These are phyloP conservation scores for Daldinia concentrica DNA, from an alignment of 495 filamentous ascomycete genomes.

Conservation along the genomic window DNA sequence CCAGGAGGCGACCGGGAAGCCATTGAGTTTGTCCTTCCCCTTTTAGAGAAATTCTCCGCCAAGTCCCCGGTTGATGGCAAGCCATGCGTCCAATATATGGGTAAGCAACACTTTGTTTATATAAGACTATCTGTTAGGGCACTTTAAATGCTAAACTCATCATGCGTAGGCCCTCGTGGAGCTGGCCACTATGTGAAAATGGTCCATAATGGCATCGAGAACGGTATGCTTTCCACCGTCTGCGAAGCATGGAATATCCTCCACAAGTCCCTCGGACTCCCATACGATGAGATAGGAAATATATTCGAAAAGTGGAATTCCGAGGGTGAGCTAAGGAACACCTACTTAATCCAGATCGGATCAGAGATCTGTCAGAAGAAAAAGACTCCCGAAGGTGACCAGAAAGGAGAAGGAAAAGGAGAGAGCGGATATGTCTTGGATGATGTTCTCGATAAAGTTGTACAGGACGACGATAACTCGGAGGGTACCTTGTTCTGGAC, in stretches of 20 bases:
- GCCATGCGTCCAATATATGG: conserved; percentile 64
- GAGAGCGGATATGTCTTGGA: conserved; percentile 65
- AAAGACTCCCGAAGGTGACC: conserved; percentile 29
- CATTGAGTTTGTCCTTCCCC: conserved; percentile 68
- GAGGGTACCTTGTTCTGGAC: conserved; percentile 77
- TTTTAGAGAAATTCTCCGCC: conserved; percentile 59
- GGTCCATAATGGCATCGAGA: conserved; percentile 81
- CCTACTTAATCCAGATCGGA: conserved; percentile 71
- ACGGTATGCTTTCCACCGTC: conserved; percentile 64
- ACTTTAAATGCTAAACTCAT: background rate
- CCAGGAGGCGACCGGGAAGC: conserved; percentile 69
- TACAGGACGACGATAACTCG: conserved; percentile 72
- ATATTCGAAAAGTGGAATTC: conserved; percentile 70
- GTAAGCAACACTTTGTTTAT: conserved; percentile 3
- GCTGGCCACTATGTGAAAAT: conserved; percentile 81
- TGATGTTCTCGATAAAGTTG: conserved; percentile 77
- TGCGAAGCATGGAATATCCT: conserved; percentile 75
- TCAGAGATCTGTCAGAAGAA: conserved; percentile 66
- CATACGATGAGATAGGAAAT: conserved; percentile 68
- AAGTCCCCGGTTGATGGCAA: conserved; percentile 50
- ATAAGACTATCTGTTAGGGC: background rate
- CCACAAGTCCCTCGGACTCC: conserved; percentile 65
- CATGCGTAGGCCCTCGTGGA: conserved; percentile 59
- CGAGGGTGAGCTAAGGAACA: conserved; percentile 65
- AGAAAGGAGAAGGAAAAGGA: conserved; percentile 46